A percentile compares a stretch with the other conserved stretches of the same genome.
Conservation (phyloP, 768 basidiomycete species). For the Leccinum arenicola region DNA sequence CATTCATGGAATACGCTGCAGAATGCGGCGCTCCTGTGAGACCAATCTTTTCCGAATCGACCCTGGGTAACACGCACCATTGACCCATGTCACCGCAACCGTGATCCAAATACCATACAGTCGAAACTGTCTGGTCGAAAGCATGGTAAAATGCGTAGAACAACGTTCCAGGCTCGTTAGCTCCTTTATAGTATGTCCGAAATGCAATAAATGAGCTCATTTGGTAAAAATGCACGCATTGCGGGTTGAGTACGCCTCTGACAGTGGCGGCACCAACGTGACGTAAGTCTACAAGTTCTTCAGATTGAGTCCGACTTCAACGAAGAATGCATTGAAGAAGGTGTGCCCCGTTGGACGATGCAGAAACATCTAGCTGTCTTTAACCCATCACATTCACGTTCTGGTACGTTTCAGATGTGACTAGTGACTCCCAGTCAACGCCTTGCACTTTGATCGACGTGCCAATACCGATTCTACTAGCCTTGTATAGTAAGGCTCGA, state of each 20-base stretch:
- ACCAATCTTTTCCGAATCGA: neutral
- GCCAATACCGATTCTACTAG: too few relatives aligned
- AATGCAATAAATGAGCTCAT: neutral
- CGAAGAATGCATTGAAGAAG: too few relatives aligned
- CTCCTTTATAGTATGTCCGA: neutral
- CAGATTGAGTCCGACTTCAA: neutral
- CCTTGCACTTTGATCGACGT: neutral
- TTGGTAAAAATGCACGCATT: neutral
- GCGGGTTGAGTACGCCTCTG: neutral
- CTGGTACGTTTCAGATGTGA: too few relatives aligned
- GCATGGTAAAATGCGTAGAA: neutral
- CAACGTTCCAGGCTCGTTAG: neutral
- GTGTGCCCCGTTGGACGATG: neutral
- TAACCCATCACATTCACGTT: neutral
- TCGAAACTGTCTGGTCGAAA: neutral
- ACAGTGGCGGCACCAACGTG: neutral
- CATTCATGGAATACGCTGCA: constrained; percentile 16
- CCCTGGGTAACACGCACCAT: neutral
- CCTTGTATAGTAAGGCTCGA: too few relatives aligned
- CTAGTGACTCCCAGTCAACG: too few relatives aligned
- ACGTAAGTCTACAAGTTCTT: neutral
- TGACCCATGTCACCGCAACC: neutral
- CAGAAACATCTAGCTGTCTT: neutral
- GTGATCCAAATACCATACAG: neutral
- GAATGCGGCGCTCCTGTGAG: neutral